Conservation (phyloP, 1,284 basidiomycete genomes). For the Cryptococcus sp. region DNA sequence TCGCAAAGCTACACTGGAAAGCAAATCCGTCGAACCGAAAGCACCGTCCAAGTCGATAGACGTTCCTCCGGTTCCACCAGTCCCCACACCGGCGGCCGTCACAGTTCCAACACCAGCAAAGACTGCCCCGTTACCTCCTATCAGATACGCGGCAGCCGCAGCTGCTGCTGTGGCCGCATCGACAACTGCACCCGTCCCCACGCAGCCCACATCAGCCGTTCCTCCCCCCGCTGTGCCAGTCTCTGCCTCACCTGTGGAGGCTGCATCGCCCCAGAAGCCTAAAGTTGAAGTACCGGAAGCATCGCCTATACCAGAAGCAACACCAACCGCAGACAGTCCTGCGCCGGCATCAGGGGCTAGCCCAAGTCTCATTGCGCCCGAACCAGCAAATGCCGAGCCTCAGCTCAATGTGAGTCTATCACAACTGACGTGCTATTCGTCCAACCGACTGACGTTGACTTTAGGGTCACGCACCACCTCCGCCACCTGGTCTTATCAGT, state of each 20-base stretch:
- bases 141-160: constrained; percentile 87
- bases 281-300: neutral
- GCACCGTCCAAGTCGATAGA: constrained; percentile 12
- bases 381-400: neutral
- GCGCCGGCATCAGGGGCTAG: constrained; percentile 36
- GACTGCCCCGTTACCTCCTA: constrained; percentile 65
- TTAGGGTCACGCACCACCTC: constrained; percentile 28
- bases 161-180: constrained; percentile 70
- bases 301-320: constrained; percentile 54
- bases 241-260: constrained; percentile 63
- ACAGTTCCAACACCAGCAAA: constrained; percentile 40
- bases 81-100: constrained; percentile 7
- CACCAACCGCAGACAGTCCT: constrained; percentile 59
- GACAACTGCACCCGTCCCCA: constrained; percentile 18
- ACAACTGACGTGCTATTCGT: neutral
- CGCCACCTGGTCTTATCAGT: constrained; percentile 37
- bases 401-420: constrained; percentile 16
- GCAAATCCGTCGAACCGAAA: constrained; percentile 13
- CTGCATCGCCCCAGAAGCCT: constrained; percentile 15
- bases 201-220: constrained; percentile 25
- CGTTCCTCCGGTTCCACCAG: constrained; percentile 15
- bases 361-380: constrained; percentile 1
- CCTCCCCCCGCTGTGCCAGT: constrained; percentile 22
- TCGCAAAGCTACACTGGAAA: constrained; percentile 35
- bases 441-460: neutral